Conservation (phyloP, 148 eudicot genomes). For the Spergularia marina region DNA sequence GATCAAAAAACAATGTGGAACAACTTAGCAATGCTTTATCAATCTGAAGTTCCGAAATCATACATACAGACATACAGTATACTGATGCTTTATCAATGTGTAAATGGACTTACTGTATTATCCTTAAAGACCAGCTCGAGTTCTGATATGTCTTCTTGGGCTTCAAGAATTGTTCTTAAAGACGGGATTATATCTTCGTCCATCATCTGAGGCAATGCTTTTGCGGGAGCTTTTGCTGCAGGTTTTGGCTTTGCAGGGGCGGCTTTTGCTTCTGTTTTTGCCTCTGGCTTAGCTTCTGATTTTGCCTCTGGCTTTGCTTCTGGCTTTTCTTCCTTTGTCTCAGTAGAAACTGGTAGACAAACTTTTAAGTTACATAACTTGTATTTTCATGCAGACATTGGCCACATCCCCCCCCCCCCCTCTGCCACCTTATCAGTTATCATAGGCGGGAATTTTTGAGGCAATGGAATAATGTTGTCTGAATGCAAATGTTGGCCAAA, state of each 20-base stretch:
- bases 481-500: neutral
- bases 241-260: slow-evolving; percentile 64
- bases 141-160: slow-evolving; percentile 69
- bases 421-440: no score
- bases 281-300: neutral
- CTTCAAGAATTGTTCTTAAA: slow-evolving; percentile 51
- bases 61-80: neutral
- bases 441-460: no score
- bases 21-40: neutral
- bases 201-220: slow-evolving; percentile 67
- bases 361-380: neutral
- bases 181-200: slow-evolving; percentile 82
- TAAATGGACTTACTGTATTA: slow-evolving; percentile 43
- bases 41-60: neutral
- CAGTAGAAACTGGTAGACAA: slow-evolving; percentile 30
- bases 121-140: slow-evolving; percentile 57
- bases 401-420: no score
- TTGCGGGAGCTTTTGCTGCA: slow-evolving; percentile 55
- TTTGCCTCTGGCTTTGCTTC: slow-evolving; percentile 14
- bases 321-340: slow-evolving; percentile 42
- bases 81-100: slow-evolving; percentile 7
- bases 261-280: slow-evolving; percentile 38
- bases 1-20: neutral
- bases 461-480: no score
- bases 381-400: neutral